Conservation (phyloP, 2,329 filamentous ascomycete genomes). For the Trichoderma sp. region DNA sequence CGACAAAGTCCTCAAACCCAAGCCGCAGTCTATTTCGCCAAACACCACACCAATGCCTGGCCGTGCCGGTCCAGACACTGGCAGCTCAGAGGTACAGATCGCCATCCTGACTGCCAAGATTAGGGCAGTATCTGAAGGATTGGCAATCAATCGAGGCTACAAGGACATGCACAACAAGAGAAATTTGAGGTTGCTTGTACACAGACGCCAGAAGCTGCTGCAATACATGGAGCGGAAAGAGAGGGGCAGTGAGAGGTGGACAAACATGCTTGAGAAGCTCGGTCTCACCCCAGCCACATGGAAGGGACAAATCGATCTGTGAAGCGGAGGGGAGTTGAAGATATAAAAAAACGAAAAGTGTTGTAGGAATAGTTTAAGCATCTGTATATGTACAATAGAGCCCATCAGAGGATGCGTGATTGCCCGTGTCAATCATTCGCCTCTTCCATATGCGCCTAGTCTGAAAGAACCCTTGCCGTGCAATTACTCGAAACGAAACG, state of each 20-base stretch:
- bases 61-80: constrained; percentile 87
- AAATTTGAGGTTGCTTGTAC: constrained; percentile 79
- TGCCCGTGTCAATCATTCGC: constrained; percentile 21
- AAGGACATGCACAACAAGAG: constrained; percentile 95
- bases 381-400: constrained; percentile 50
- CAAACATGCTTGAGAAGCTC: constrained; percentile 76
- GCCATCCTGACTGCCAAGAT: constrained; percentile 96
- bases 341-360: constrained; percentile 4
- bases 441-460: constrained; percentile 34
- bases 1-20: constrained; percentile 65
- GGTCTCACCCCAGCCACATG: constrained; percentile 86
- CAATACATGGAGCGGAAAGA: constrained; percentile 86
- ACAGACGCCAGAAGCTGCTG: constrained; percentile 84
- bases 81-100: constrained; percentile 95
- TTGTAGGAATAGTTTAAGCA: constrained; percentile 42
- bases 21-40: constrained; percentile 48
- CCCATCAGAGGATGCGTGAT: constrained; percentile 29
- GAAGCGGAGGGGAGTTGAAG: constrained; percentile 16
- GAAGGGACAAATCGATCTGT: constrained; percentile 73
- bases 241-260: constrained; percentile 85
- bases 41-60: constrained; percentile 40
- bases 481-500: constrained; percentile 35
- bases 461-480: constrained; percentile 32
- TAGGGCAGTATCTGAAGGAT: constrained; percentile 68
- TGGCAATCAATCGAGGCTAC: constrained; percentile 65